Base-by-base conservation (phyloP, 352 stramenopile genomes). In the Phytophthora pini region DNA sequence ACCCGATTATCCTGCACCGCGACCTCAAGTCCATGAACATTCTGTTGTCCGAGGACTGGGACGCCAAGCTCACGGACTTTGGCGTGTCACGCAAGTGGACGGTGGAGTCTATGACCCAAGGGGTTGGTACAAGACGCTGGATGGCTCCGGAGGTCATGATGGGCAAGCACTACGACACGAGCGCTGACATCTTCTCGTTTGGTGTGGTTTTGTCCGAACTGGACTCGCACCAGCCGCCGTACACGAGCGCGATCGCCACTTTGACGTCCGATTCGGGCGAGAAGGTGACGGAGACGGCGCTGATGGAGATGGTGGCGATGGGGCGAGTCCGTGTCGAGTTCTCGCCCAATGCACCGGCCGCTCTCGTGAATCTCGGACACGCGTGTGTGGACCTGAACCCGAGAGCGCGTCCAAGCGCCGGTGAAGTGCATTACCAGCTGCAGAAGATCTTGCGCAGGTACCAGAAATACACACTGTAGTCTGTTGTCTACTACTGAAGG, bases 1-100 rank as follows among this genome's bases (percentile, higher is more conserved):
- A 83, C 4, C 72, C 74, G 0, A 46, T 67, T 8, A 49, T 86
- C 0, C 32, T 90, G 24, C 78, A 87, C 24, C 76, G 79, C 43
- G 76, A 90, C 39, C 62, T 90, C 45, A 90, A 88, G 56, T 88
- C 81, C 1, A 80, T 76, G 59, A 90, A 88, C 54, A 74, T 90
- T 26, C 55, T 90, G 8, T 49, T 90, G 13, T 57, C 67, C 5
- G 38, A 44, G 0, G 34, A 70, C 2, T 63, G 62, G 34, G 45
- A 76, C 12, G 74, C 81, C 22, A 90, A 90, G 34, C 39, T 90
- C 62, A 79, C 77, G 8, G 78, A 87, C 59, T 90, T 90, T 65
- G 81, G 81, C 24, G 68, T 84, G 2, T 78, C 76, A 4, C 63
- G 79, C 6, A 70, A 73, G 38, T 69, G 62, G 40, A 72, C 68